Evolutionary conservation across 345 rosid genomes (phyloP).

Genomic region (Hibiscus mutabilis): DNA sequence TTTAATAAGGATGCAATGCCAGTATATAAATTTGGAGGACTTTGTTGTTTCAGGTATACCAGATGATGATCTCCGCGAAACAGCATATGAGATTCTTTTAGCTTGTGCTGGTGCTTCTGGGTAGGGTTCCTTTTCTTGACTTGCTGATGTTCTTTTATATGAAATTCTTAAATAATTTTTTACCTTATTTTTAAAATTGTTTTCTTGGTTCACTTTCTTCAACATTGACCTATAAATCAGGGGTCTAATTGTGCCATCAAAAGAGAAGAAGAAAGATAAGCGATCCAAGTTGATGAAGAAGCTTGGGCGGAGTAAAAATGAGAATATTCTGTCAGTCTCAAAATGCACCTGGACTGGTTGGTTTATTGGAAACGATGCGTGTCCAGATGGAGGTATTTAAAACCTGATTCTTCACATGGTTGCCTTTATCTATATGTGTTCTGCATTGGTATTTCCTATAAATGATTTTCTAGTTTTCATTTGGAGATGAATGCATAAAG

Average conservation of each 20-base stretch:
- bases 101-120: constrained; percentile 98
- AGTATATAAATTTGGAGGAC: neutral
- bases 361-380: constrained; percentile 80
- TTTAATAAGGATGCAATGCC: constrained; percentile 3
- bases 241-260: constrained; percentile 87
- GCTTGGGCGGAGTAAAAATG: constrained; percentile 87
- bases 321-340: constrained; percentile 48
- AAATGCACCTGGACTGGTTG: constrained; percentile 64
- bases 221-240: constrained; percentile 28
- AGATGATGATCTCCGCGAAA: constrained; percentile 92
- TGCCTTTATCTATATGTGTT: neutral
- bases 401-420: neutral
- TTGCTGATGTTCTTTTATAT: constrained; percentile 2
- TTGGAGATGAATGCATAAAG: neutral
- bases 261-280: constrained; percentile 81
- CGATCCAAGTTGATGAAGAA: constrained; percentile 82
- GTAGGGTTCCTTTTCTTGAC: constrained; percentile 31
- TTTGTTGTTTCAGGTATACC: constrained; percentile 50
- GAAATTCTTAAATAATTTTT: neutral
- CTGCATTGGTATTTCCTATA: neutral
- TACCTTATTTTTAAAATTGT: constrained; percentile 4
- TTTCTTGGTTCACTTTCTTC: constrained; percentile 13
- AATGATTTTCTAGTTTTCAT: neutral
- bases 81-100: constrained; percentile 87
- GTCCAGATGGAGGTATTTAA: constrained; percentile 87